Percentiles rank a stretch among this genome's conserved stretches.
Conservation (phyloP, 306 rosid species). For the Ochetophila trinervis region DNA sequence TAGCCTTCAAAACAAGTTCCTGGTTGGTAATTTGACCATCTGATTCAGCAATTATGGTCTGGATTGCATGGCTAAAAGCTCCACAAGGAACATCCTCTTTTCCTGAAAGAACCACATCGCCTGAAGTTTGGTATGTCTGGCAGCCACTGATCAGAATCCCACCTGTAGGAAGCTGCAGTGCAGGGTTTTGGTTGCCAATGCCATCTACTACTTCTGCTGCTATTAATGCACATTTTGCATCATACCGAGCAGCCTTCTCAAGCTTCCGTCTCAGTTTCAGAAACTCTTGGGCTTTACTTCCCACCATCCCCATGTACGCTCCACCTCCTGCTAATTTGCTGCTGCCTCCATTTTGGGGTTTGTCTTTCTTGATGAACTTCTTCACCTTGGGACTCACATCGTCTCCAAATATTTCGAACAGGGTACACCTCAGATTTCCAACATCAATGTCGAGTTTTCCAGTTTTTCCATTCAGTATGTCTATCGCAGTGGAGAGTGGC, state of each 20-base stretch:
- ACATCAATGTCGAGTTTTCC: conserved; percentile 86
- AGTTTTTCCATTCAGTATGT: conserved; percentile 80
- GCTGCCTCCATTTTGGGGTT: conserved; percentile 33
- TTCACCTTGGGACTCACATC: conserved; percentile 84
- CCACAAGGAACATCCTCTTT: conserved; percentile 51
- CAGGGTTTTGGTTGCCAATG: conserved; percentile 33
- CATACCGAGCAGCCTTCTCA: conserved; percentile 50
- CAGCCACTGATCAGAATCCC: conserved; percentile 81
- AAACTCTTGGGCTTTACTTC: conserved; percentile 70
- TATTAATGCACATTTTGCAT: conserved; percentile 63
- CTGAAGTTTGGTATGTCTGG: conserved; percentile 73
- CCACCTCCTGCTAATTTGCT: conserved; percentile 23
- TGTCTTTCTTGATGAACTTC: conserved; percentile 58
- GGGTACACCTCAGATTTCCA: conserved; percentile 81
- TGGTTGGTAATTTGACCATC: conserved; percentile 46
- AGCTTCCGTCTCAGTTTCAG: conserved; percentile 38
- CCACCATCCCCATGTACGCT: conserved; percentile 56
- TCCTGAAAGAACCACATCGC: conserved; percentile 65
- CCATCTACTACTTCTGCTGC: conserved; percentile 49
- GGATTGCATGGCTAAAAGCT: conserved; percentile 73
- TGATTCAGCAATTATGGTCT: conserved; percentile 40
- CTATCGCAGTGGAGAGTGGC: conserved; percentile 78
- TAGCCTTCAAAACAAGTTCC: conserved; percentile 52
- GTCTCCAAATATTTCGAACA: conserved; percentile 57
- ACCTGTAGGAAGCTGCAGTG: conserved; percentile 22